A percentile compares a stretch with the other conserved stretches of the same genome.
These are phyloP conservation scores for Myxozyma melibiosi DNA, from an alignment of 805 yeast genomes.

Conservation along the genomic window DNA sequence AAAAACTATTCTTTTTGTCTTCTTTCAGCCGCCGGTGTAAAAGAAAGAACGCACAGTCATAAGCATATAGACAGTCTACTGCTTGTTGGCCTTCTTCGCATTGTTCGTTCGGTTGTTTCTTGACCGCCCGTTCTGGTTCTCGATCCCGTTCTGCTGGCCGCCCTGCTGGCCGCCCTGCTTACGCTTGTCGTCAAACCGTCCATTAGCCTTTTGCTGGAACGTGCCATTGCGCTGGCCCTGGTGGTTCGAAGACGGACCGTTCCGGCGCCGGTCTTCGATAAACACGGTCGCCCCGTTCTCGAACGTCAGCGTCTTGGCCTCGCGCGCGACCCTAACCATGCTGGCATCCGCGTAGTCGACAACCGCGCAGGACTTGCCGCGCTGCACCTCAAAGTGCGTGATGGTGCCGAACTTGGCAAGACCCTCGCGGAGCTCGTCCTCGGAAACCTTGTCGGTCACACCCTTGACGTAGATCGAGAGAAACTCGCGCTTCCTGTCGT, in stretches of 20 bases:
- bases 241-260: conserved; percentile 10
- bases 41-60: too few relatives aligned
- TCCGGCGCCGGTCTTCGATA: conserved; percentile 42
- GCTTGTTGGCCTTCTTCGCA: conserved; percentile 1
- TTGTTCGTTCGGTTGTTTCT: not conserved
- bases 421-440: conserved; percentile 37
- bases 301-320: conserved; percentile 39
- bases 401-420: conserved; percentile 40
- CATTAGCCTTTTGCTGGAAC: conserved; percentile 2
- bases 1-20: not conserved
- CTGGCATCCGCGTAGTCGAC: conserved; percentile 43
- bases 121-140: not conserved
- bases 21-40: too few relatives aligned
- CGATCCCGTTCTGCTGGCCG: not conserved
- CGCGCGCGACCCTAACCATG: conserved; percentile 40
- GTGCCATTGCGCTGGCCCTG: conserved; percentile 19
- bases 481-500: conserved; percentile 33
- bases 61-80: too few relatives aligned
- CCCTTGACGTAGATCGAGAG: conserved; percentile 45
- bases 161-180: not conserved
- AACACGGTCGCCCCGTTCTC: conserved; percentile 37
- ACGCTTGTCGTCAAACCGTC: not conserved
- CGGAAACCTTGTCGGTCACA: conserved; percentile 38
- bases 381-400: conserved; percentile 43
- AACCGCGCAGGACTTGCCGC: conserved; percentile 42